Base-by-base conservation (phyloP, 495 filamentous ascomycete genomes). In the Sporormia fimetaria region DNA sequence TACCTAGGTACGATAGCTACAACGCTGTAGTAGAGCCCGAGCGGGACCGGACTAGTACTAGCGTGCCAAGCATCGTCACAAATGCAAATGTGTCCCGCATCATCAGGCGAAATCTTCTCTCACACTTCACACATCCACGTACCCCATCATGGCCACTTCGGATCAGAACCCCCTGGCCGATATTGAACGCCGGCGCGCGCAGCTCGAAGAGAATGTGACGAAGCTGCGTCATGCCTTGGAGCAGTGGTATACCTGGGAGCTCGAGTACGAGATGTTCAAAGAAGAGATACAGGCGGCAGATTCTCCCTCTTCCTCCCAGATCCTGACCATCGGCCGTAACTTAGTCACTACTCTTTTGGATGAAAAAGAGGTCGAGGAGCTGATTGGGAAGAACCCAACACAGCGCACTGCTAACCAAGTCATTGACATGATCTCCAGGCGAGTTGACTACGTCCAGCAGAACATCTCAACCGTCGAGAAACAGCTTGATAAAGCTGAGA, bases 221-320 rank as follows among this genome's bases (percentile, higher is more conserved):
- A 75, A 86, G 52, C 76, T 95, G 7, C 71, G 72, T 15, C 70
- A 81, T 49, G 78, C 86, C 2, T 71, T 96, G 14, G 74, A 72
- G 29, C 76, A 87, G 62, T 96, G 88, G 90, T 79, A 83, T 53
- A 77, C 73, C 37, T 90, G 78, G 75, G 87, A 93, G 52, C 70
- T 80, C 11, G 92, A 95, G 50, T 98, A 96, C 59, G 84, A 93
- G 48, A 76, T 74, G 9, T 66, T 96, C 42, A 86, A 79, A 52
- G 82, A 90, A 40, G 83, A 86, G 49, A 71, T 98, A 21, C 51
- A 64, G 30, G 3, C 16, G 10, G 47, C 47, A 17, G n/a, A 38
- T 15, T 8, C 18, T 14, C 37, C 40, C 18, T 26, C 37, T 22
- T 21, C 39, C 4, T 12, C 20, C 16, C 25, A 48, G 21, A 40